phyloP scores from a whole-genome alignment of 768 basidiomycete species.

The Rhodosporidiobolus sp. region DNA sequence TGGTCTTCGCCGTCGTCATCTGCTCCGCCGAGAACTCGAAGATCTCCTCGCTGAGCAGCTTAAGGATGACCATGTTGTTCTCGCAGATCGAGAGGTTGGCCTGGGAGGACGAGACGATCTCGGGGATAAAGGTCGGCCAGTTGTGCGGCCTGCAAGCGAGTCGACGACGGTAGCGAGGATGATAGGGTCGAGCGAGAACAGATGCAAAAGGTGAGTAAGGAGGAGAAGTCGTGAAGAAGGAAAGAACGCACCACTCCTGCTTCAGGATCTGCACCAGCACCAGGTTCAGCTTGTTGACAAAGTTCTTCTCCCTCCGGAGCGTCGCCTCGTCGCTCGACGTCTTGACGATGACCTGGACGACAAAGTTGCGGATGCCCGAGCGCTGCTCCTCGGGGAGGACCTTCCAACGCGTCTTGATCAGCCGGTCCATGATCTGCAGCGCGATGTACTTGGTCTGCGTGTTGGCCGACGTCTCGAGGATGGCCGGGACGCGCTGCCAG shows the following conservation, averaged over 20 bases:
- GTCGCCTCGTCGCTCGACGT: constrained; percentile 69
- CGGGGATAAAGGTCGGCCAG: constrained; percentile 96
- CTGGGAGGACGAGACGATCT: constrained; percentile 95
- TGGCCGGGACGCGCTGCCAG: constrained; percentile 94
- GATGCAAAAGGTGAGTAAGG: too few species aligned
- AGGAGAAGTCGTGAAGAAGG: too few species aligned
- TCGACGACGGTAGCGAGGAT: not conserved
- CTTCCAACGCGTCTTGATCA: constrained; percentile 93
- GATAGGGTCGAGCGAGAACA: too few species aligned
- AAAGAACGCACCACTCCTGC: constrained; percentile 74
- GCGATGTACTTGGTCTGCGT: constrained; percentile 90
- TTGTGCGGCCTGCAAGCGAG: constrained; percentile 66
- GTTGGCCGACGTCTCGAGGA: constrained; percentile 77
- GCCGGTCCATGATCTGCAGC: constrained; percentile 90
- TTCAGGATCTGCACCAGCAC: constrained; percentile 96
- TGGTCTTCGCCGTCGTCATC: constrained; percentile 96
- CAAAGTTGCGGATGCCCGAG: constrained; percentile 92
- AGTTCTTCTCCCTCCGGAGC: constrained; percentile 88
- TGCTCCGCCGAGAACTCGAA: constrained; percentile 98
- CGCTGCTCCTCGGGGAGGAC: constrained; percentile 89
- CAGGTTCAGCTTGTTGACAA: constrained; percentile 92
- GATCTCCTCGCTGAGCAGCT: constrained; percentile 95
- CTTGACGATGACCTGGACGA: constrained; percentile 88
- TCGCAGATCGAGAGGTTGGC: constrained; percentile 94
- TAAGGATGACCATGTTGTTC: constrained; percentile 99